Evolutionary conservation across 805 yeast species (phyloP).

Genomic region (Kurtzmaniella fragi): DNA sequence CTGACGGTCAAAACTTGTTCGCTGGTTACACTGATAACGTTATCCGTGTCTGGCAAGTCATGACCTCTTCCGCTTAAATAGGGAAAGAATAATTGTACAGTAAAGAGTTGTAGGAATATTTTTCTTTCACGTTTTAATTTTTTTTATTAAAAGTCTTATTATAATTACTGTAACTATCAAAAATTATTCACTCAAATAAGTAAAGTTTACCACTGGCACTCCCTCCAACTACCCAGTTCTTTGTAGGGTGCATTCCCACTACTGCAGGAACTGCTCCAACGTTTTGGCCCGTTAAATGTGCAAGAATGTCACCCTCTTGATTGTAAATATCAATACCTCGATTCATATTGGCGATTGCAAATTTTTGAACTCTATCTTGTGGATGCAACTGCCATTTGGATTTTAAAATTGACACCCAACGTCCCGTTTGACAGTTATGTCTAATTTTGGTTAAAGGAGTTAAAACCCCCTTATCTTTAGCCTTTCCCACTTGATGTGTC

Average conservation of each 20-base stretch:
- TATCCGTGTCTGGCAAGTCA: constrained; percentile 99
- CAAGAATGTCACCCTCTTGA: constrained; percentile 70
- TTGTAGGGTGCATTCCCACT: constrained; percentile 71
- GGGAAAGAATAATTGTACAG: neutral
- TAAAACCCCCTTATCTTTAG: constrained; percentile 28
- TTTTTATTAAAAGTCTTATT: too few species aligned
- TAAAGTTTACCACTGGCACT: constrained; percentile 90
- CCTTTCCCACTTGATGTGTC: constrained; percentile 11
- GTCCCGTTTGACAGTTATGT: constrained; percentile 94
- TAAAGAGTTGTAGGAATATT: neutral
- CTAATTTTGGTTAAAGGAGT: constrained; percentile 60
- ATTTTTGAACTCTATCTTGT: constrained; percentile 67
- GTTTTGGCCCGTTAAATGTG: constrained; percentile 54
- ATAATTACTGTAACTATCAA: too few species aligned
- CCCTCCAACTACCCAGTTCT: constrained; percentile 91
- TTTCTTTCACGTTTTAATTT: neutral
- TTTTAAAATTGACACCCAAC: constrained; percentile 93
- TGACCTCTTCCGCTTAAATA: constrained; percentile 65
- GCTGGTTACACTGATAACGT: constrained; percentile 99
- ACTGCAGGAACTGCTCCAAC: constrained; percentile 95
- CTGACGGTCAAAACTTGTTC: constrained; percentile 98
- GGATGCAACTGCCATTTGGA: constrained; percentile 82
- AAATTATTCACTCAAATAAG: constrained; percentile 37
- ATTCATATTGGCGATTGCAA: constrained; percentile 92
- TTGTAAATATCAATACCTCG: constrained; percentile 79